Evolutionary conservation across 1,284 basidiomycete genomes (phyloP), one percentile per base, ranked within the genome.

Genomic region (Meira nashicola): DNA sequence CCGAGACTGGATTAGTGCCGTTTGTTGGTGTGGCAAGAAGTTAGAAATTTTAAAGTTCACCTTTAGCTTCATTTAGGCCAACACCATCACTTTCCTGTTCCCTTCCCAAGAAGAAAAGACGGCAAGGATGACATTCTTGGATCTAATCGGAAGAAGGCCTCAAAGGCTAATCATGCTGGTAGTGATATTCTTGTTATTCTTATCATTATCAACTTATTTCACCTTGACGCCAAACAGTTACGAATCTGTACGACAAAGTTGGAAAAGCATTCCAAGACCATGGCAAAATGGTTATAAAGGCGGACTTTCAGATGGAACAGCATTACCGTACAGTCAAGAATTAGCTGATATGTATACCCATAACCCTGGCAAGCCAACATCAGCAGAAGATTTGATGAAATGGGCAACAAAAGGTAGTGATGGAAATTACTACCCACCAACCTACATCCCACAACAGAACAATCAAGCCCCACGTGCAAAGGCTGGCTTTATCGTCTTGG

Each of bases 401-500:
- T 71, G 65, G 63, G 73, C 70, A 1, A 59, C 66, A 19, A 57
- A 62, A 28, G 74, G 73, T 9, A 62, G 66, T 39, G 73, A 77
- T 53, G 71, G 71, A 50, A 75, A 76, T 58, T 59, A 72, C 43
- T 77, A 75, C 39, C 74, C 74, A 39, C 74, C 74, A 5, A 52
- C 57, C 37, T 77, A 71, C 47, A 53, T 74, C 10, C 74, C 74
- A 11, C 63, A 65, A 39, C n/a, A 21, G 55, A 55, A 55, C 47
- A 62, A 62, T 57, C 58, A 62, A 39, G 59, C 52, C 21, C 74
- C 69, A 12, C 71, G 74, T 23, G 72, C 74, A n/a, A 78, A 78
- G 49, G 77, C 77, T 8, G 75, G 71, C 33, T 79, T 79, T 50
- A 68, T 79, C 49, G 57, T 73, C 9, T 64, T 80, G 7, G 79